Evolutionary conservation across 805 yeast species (phyloP).

Genomic region (Saccharomycopsis capsularis): DNA sequence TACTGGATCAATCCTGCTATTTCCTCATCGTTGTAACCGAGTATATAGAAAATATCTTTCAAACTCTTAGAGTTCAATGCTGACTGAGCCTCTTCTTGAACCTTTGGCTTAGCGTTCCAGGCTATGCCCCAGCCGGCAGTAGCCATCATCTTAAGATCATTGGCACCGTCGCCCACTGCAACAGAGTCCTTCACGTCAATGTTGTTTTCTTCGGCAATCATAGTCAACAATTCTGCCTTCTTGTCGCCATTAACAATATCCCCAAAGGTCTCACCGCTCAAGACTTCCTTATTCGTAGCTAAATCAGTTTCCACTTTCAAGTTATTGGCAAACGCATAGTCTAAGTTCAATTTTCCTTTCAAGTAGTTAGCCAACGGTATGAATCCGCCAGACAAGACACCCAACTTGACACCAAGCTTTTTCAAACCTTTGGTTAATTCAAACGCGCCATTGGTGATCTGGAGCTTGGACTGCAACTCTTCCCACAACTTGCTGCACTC

Average conservation of each 20-base stretch:
- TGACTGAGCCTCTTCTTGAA: conserved; percentile 76
- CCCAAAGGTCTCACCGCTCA: conserved; percentile 76
- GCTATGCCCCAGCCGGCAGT: conserved; percentile 92
- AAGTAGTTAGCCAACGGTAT: conserved; percentile 78
- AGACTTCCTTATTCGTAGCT: conserved; percentile 34
- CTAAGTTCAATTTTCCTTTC: conserved; percentile 58
- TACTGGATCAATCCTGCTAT: conserved; percentile 29
- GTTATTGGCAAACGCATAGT: conserved; percentile 84
- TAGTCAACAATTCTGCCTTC: conserved; percentile 66
- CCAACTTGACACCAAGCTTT: conserved; percentile 57
- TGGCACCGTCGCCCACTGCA: conserved; percentile 97
- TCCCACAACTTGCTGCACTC: conserved; percentile 68
- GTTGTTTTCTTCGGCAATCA: conserved; percentile 49
- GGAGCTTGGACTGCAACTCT: conserved; percentile 60
- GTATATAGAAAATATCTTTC: conserved; percentile 68
- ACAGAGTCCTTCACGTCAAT: conserved; percentile 49
- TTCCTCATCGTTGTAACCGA: conserved; percentile 64
- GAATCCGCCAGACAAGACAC: conserved; percentile 93
- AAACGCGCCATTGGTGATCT: conserved; percentile 78
- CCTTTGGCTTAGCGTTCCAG: conserved; percentile 95
- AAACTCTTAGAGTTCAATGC: conserved; percentile 69
- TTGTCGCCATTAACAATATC: conserved; percentile 78
- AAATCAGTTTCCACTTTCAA: conserved; percentile 41
- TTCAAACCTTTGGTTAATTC: conserved; percentile 62
- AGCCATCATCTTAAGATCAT: conserved; percentile 88